Evolutionary conservation across 257 asterid genomes (phyloP), one percentile per base, ranked within the genome.

Genomic region (Forsythia viridissima): DNA sequence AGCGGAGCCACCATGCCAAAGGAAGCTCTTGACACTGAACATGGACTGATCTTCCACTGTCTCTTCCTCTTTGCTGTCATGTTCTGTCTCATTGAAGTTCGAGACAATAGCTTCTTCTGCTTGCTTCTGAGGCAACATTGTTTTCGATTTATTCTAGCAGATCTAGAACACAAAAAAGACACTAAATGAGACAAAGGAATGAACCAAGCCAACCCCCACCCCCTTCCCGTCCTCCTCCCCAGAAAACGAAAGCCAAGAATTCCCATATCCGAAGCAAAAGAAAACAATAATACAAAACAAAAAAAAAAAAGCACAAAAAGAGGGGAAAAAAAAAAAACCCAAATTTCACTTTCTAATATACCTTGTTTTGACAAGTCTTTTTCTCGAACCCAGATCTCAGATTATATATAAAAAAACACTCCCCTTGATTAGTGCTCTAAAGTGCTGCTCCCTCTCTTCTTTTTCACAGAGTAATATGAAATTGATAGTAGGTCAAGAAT

Each of bases 1-100:
- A 81, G 91, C 91, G 38, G 99, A 95, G 85, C 99, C 99, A 30
- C 99, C 99, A 79, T 95, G 99, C 99, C 99, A 95, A 61, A 95
- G 94, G 69, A 87, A 30, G 87, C 69, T 95, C 75, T 88, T 93
- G 16, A 93, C 85, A 80, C 86, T 89, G 76, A 91, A 84, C 79
- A 88, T 38, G 16, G 97, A 77, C 21, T 84, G 90, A n/a, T 91
- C 93, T 21, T 88, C 95, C 68, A 36, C 87, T 37, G 24, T 69
- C 42, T 76, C 87, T 37, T 76, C 91, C 20, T 71, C 85, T 48
- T 84, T 89, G 73, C 80, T 87, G 74, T 91, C 91, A 41, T 79
- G 82, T 16, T 91, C 97, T 0, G 86, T 59, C 6, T 86, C 96
- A 38, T 78, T 85, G 83, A 85, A 87, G 84, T n/a, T 86, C 68